Evolutionary conservation across 1,139 yeast genomes (phyloP).

Genomic region (Geotrichum carabidarum): DNA sequence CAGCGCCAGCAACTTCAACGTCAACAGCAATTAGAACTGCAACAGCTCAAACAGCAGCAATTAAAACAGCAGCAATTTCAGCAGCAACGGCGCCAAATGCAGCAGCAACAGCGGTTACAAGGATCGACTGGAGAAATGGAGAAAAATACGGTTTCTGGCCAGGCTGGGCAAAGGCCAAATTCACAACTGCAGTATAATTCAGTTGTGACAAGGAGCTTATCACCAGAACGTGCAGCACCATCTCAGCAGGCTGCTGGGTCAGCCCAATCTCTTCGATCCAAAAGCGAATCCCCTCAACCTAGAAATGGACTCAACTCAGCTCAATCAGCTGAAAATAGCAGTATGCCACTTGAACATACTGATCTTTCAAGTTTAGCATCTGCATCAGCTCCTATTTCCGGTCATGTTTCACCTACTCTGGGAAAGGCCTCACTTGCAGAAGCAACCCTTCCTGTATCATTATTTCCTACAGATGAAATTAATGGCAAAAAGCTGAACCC

Average conservation of each 20-base stretch:
- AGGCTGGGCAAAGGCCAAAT: not conserved
- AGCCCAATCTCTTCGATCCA: not conserved
- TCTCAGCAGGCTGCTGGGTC: not conserved
- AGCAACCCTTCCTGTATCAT: conserved; percentile 9
- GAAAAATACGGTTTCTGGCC: not conserved
- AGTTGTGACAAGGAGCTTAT: conserved; percentile 1
- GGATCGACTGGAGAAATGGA: not conserved
- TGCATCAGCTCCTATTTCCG: conserved; percentile 22
- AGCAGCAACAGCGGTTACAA: not conserved
- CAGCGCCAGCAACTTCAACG: conserved; percentile 26
- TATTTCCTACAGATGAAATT: not conserved
- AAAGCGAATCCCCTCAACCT: conserved; percentile 5
- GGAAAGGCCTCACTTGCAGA: conserved; percentile 42
- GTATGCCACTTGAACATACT: not conserved
- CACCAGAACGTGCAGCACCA: conserved; percentile 1
- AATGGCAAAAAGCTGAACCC: not conserved
- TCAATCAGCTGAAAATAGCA: no score
- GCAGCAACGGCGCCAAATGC: not conserved
- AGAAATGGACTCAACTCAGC: not conserved
- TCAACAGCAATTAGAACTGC: conserved; percentile 23
- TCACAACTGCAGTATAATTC: not conserved
- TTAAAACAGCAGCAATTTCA: conserved; percentile 2
- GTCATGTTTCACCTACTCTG: conserved; percentile 33
- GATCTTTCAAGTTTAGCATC: conserved; percentile 1
- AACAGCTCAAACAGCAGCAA: conserved; percentile 25